Evolutionary conservation across 2,329 filamentous ascomycete genomes (phyloP), one percentile per base, ranked within the genome.

Genomic region (Xylaria arbuscula): DNA sequence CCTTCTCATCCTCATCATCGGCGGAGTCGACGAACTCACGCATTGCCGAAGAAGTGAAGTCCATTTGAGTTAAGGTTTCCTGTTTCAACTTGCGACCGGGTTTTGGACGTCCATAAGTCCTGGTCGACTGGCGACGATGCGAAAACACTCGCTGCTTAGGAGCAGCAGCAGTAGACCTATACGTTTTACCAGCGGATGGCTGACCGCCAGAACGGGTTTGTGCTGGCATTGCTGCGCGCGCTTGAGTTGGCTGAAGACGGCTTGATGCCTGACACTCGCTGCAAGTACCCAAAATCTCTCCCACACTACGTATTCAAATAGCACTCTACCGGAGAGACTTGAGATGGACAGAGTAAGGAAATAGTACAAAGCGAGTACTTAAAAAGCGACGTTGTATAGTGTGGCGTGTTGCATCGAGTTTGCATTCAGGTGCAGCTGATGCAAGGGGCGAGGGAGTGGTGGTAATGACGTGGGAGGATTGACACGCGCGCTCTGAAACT

Each of bases 61-160:
- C 62, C 73, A 77, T 76, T 68, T 78, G 77, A 9, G 77, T 78
- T 34, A 78, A 62, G 34, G 77, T 78, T 15, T 66, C 69, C 66
- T 78, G 77, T 32, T 68, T 74, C 24, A 70, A 15, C 38, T 65
- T 67, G 34, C 59, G 64, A 42, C 61, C 38, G 42, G 68, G 57
- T 28, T 68, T 74, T 24, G 68, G 22, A 6, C 73, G 71, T 51
- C 74, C 74, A 71, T 78, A 77, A 8, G 73, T 76, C 61, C 69
- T 77, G 13, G 70, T 62, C 4, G 70, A 48, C 11, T 66, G 72
- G 34, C 73, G 74, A 24, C 76, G 75, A 38, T 68, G 53, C 3
- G 76, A 66, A 61, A 78, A 78, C 22, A 66, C 15, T 38, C 68
- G 63, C 62, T 78, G 77, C 50, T 75, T 70, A 17, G 74, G 74